phyloP scores from a whole-genome alignment of 1,284 basidiomycete species.

The Sporisorium exsertum region DNA sequence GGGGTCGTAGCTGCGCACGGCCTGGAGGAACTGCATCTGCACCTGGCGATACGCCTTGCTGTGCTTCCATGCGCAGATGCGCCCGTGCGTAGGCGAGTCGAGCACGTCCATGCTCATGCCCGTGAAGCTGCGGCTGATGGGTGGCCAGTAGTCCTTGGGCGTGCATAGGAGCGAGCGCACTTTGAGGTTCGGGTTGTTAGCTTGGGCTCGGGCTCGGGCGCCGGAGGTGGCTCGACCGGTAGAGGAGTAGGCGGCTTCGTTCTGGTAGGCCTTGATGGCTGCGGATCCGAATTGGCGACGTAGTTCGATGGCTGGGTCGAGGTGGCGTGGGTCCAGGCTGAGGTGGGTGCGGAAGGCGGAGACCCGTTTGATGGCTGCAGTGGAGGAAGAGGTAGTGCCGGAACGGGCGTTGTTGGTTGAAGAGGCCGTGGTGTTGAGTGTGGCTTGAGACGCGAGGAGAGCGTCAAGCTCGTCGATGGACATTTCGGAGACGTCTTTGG shows the following conservation, averaged over 20 bases:
- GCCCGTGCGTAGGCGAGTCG: constrained; percentile 40
- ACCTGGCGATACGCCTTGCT: constrained; percentile 63
- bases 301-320: constrained; percentile 65
- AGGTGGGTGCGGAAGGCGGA: constrained; percentile 51
- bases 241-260: constrained; percentile 37
- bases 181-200: constrained; percentile 63
- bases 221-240: constrained; percentile 26
- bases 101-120: constrained; percentile 64
- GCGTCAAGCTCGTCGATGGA: constrained; percentile 64
- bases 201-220: constrained; percentile 54
- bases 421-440: constrained; percentile 11
- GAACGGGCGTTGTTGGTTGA: constrained; percentile 9
- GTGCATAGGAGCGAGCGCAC: constrained; percentile 60
- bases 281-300: constrained; percentile 66
- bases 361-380: constrained; percentile 6
- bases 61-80: constrained; percentile 61
- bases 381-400: not conserved
- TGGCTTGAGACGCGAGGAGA: constrained; percentile 57
- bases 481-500: constrained; percentile 62
- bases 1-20: constrained; percentile 63
- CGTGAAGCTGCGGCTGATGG: constrained; percentile 62
- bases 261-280: constrained; percentile 66
- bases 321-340: constrained; percentile 47
- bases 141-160: constrained; percentile 64
- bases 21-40: constrained; percentile 66